A percentile compares a stretch with the other conserved stretches of the same genome.
Evolutionary conservation across 2,329 filamentous ascomycete genomes (phyloP).

Genomic region (Rhinocladiella mackenziei): DNA sequence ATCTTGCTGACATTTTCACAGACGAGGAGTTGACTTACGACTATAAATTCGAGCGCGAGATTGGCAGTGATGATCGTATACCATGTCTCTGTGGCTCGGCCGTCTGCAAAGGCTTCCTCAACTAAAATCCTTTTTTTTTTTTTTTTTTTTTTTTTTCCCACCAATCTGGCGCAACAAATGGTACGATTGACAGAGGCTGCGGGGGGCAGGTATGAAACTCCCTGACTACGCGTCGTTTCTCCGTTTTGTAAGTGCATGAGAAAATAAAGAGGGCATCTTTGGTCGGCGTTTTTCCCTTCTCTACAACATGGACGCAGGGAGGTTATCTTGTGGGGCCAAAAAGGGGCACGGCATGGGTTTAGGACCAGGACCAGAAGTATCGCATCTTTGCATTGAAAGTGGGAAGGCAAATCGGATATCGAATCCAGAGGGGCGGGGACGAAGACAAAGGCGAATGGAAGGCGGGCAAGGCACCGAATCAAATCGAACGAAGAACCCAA

Average conservation of each 20-base stretch:
- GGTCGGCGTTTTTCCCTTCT: conserved; percentile 15
- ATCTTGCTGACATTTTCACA: conserved; percentile 46
- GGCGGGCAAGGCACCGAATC: too few relatives aligned
- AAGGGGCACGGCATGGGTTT: too few relatives aligned
- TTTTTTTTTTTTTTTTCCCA: not conserved
- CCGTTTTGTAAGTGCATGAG: conserved; percentile 12
- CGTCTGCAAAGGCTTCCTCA: conserved; percentile 97
- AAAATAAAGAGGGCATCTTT: conserved; percentile 10
- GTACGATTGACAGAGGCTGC: too few relatives aligned
- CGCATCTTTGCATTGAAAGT: too few relatives aligned
- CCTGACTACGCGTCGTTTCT: conserved; percentile 2
- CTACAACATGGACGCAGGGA: conserved; percentile 4
- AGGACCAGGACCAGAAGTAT: too few relatives aligned
- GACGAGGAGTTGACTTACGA: conserved; percentile 99
- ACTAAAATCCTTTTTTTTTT: conserved; percentile 50
- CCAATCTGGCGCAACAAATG: not conserved
- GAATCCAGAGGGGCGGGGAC: too few relatives aligned
- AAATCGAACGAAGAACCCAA: too few relatives aligned
- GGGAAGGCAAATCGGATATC: too few relatives aligned
- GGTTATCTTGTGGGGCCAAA: too few relatives aligned
- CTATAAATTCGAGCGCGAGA: conserved; percentile 99
- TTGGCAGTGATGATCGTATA: conserved; percentile 89
- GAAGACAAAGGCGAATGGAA: too few relatives aligned
- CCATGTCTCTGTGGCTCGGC: conserved; percentile 95
- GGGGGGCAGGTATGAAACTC: not conserved